These are phyloP conservation scores for Tolypocladium amazonense DNA, from an alignment of 2,329 filamentous ascomycete species.

Conservation along the genomic window DNA sequence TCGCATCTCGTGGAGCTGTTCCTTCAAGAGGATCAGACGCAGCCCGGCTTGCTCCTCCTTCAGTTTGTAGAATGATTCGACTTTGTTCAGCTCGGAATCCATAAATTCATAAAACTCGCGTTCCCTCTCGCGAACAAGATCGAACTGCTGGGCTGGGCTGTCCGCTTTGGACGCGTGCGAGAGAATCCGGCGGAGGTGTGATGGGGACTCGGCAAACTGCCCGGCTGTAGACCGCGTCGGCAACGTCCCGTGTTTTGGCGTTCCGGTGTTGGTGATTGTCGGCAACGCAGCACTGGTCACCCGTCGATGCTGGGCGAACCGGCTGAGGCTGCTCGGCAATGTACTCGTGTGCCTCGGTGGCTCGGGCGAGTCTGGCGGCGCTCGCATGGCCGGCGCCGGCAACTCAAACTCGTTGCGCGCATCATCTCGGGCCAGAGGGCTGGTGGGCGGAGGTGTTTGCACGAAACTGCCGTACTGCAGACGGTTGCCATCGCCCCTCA, in stretches of 20 bases:
- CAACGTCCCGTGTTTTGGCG: conserved; percentile 2
- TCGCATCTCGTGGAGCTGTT: conserved; percentile 89
- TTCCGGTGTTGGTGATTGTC: conserved; percentile 5
- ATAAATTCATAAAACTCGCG: conserved; percentile 83
- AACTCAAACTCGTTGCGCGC: conserved; percentile 34
- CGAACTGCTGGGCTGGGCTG: conserved; percentile 32
- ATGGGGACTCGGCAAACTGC: conserved; percentile 13
- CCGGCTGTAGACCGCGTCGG: conserved; percentile 5
- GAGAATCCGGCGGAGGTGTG: conserved; percentile 23
- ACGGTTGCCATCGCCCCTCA: conserved; percentile 21
- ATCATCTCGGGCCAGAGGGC: conserved; percentile 5
- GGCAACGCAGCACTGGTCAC: conserved; percentile 18
- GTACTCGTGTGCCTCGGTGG: conserved; percentile 9
- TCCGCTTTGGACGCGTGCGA: conserved; percentile 27
- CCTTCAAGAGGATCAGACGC: conserved; percentile 58
- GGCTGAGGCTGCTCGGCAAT: conserved; percentile 10
- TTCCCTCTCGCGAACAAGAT: conserved; percentile 61
- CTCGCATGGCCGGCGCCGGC: conserved; percentile 40
- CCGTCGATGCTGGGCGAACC: conserved; percentile 23
- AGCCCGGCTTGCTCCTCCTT: conserved; percentile 80
- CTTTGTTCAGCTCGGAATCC: conserved; percentile 77
- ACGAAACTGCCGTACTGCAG: conserved; percentile 45
- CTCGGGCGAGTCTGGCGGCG: conserved; percentile 18
- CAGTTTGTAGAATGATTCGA: conserved; percentile 77
- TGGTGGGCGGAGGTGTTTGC: conserved; percentile 26